Evolutionary conservation across 805 yeast species (phyloP), one percentile per base, ranked within the genome.

Genomic region (Limtongia smithiae): DNA sequence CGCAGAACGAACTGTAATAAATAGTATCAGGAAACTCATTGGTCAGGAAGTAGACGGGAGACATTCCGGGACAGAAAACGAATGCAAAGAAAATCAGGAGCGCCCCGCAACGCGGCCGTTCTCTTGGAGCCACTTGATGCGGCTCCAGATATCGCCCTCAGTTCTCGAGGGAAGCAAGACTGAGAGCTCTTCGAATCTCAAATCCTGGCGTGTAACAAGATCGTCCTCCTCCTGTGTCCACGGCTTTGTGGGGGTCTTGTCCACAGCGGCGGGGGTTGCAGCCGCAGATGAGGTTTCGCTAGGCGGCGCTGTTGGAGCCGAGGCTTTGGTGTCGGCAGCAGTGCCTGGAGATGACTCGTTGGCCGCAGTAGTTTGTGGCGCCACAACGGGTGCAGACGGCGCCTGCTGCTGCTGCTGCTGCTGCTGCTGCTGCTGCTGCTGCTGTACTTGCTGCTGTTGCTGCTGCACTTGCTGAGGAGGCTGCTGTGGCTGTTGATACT

Each of bases 141-240:
- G 72, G 33, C 75, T 66, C 72, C 78, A 73, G 37, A 88, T 88
- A 58, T 86, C 93, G n/a, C 72, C 72, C 62, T 84, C 89, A 0
- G 93, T 74, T 55, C 87, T 77, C 49, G 75, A 76, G 14, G 93
- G 91, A 37, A 88, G 70, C 44, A 88, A 67, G 30, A 87, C 81
- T 14, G 83, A 75, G 33, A 88, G 69, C 66, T 88, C 96, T 15
- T 82, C 83, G 60, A 83, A 74, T 30, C 83, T 76, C 35, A 88
- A 68, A 47, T 82, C 83, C 56, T 80, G 69, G 42, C 76, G 72
- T 40, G 75, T 74, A 37, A 79, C 60, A 33, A 87, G 65, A 31
- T 79, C 63, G 54, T 81, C 84, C 66, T 87, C 95, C 65, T 87
- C 95, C 44, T 85, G 93, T 0, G 77, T 60, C 82, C 82, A 78